Evolutionary conservation across 1,139 yeast species (phyloP).

Genomic region (Sugiyamaella pinicola): DNA sequence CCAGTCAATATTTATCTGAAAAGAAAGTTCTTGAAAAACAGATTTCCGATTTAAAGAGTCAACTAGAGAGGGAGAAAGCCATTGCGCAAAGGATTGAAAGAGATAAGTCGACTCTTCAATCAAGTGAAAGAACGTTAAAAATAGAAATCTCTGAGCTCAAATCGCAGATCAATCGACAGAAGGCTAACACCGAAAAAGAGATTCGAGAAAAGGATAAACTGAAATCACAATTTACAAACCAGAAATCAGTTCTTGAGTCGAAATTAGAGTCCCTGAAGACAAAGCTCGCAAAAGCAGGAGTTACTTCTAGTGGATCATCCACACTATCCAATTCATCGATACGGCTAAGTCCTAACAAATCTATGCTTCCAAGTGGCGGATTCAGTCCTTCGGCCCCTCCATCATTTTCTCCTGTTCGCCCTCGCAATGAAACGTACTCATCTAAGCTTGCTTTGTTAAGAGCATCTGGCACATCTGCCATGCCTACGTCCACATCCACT

Average conservation of each 20-base stretch:
- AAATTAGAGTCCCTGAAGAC: slow-evolving; percentile 27
- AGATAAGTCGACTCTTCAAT: slow-evolving; percentile 20
- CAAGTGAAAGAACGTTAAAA: slow-evolving; percentile 25
- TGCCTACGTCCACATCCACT: neutral
- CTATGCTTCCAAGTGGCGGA: neutral
- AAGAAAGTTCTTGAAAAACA: slow-evolving; percentile 11
- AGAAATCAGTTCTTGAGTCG: slow-evolving; percentile 29
- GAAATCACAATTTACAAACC: slow-evolving; percentile 26
- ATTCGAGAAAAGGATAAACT: slow-evolving; percentile 27
- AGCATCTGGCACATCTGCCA: neutral
- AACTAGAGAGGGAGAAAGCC: slow-evolving; percentile 24
- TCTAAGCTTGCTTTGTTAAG: slow-evolving; percentile 3
- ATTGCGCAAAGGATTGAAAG: slow-evolving; percentile 18
- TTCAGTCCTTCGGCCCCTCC: slow-evolving; percentile 13
- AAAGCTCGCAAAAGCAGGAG: slow-evolving; percentile 17
- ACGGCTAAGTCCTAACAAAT: slow-evolving; percentile 8
- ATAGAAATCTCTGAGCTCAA: slow-evolving; percentile 28
- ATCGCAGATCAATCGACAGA: slow-evolving; percentile 25
- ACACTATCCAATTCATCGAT: slow-evolving; percentile 11
- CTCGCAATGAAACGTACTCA: neutral
- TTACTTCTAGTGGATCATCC: slow-evolving; percentile 6
- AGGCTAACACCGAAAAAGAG: slow-evolving; percentile 26
- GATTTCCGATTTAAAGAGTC: slow-evolving; percentile 7
- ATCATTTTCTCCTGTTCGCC: slow-evolving; percentile 14
- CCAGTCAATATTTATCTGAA: neutral